Conservation (phyloP, 139 green algal species). For the Zygnema cylindricum region DNA sequence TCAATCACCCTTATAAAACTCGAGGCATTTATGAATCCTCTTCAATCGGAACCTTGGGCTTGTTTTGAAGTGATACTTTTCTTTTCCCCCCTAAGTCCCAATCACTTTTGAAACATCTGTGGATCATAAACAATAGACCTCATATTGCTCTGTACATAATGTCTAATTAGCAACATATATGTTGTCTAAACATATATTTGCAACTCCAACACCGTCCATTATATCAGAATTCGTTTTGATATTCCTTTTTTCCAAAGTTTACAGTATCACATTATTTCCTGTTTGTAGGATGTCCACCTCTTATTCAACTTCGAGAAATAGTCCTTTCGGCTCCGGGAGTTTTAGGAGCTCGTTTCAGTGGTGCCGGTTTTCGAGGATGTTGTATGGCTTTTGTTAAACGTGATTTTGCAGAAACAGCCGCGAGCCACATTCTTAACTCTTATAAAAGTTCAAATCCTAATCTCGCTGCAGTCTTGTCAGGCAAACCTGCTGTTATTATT, state of each 20-base stretch:
- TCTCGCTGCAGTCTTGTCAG: neutral
- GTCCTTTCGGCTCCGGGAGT: slow-evolving; percentile 40
- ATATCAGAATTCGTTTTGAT: neutral
- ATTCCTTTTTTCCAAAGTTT: slow-evolving; percentile 7
- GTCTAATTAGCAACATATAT: too few species aligned
- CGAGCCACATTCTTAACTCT: neutral
- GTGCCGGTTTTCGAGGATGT: slow-evolving; percentile 46
- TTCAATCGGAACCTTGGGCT: too few species aligned
- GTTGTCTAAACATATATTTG: too few species aligned
- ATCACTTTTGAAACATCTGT: too few species aligned
- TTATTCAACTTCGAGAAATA: slow-evolving; percentile 42
- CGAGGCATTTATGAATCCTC: too few species aligned
- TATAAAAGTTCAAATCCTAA: slow-evolving; percentile 9
- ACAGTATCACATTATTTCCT: neutral
- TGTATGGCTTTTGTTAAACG: slow-evolving; percentile 41
- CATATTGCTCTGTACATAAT: too few species aligned
- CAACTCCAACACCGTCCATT: too few species aligned
- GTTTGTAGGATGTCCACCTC: slow-evolving; percentile 21
- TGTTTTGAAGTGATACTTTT: too few species aligned
- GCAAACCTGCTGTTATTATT: neutral
- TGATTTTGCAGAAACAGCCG: neutral
- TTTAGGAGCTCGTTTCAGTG: slow-evolving; percentile 45
- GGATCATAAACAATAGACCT: too few species aligned
- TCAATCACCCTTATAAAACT: too few species aligned
- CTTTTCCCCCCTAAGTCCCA: too few species aligned